A percentile compares a stretch with the other conserved stretches of the same genome.
These are phyloP conservation scores for Mucor sp. DNA, from an alignment of 371 early-diverging fungal genomes.

Conservation along the genomic window DNA sequence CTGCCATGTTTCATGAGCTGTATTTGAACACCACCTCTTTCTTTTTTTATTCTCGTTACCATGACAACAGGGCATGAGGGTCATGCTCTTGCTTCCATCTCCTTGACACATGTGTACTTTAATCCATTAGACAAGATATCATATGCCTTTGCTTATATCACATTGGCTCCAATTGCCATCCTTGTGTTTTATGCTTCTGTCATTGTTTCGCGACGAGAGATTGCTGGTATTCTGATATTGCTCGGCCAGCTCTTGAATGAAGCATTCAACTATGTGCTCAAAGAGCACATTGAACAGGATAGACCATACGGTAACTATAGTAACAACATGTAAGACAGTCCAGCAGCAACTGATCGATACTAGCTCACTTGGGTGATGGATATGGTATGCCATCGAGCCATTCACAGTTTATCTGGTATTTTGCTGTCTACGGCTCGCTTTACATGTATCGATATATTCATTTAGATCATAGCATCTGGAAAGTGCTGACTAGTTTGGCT, in stretches of 20 bases:
- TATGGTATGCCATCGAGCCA: conserved; percentile 97
- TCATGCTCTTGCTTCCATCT: conserved; percentile 54
- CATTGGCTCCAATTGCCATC: conserved; percentile 78
- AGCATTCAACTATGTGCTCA: conserved; percentile 70
- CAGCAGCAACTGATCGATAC: not conserved
- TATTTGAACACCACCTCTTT: not conserved
- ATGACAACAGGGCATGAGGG: not conserved
- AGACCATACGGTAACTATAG: conserved; percentile 72
- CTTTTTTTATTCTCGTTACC: not conserved
- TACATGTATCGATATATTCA: conserved; percentile 57
- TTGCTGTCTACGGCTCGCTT: conserved; percentile 64
- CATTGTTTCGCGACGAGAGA: conserved; percentile 74
- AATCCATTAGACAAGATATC: conserved; percentile 56
- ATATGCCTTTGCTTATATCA: conserved; percentile 66
- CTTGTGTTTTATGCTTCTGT: conserved; percentile 81
- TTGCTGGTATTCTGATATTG: conserved; percentile 72
- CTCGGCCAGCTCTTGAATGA: conserved; percentile 86
- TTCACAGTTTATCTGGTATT: conserved; percentile 90
- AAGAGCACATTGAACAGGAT: conserved; percentile 68
- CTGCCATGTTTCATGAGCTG: conserved; percentile 1
- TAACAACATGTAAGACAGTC: not conserved
- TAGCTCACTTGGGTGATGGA: conserved; percentile 79
- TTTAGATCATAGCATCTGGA: conserved; percentile 40
- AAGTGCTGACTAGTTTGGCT: conserved; percentile 38
- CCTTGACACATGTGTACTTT: conserved; percentile 78